These are phyloP conservation scores for Nicotiana knightiana DNA, from an alignment of 257 asterid genomes.

Conservation along the genomic window DNA sequence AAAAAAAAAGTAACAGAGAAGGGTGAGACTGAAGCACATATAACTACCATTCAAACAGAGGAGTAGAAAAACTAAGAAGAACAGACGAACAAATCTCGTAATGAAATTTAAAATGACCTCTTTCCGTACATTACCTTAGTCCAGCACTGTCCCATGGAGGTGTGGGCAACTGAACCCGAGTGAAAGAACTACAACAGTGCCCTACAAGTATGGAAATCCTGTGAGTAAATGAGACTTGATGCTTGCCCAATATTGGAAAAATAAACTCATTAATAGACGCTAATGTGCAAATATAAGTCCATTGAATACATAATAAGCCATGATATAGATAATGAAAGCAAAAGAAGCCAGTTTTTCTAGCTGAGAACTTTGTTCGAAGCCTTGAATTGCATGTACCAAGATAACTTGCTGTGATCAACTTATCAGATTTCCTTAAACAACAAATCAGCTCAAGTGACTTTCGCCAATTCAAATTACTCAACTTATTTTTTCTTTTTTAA, in stretches of 20 bases:
- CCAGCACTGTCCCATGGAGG: slow-evolving; percentile 64
- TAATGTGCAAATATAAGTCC: background rate
- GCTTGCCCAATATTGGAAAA: background rate
- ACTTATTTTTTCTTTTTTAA: too few species aligned
- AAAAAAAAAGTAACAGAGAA: background rate
- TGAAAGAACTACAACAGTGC: slow-evolving; percentile 24
- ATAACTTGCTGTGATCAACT: background rate
- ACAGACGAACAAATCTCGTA: background rate
- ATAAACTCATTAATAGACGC: background rate
- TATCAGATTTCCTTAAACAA: background rate
- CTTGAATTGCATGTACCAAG: background rate
- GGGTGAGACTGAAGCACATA: background rate
- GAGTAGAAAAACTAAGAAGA: background rate
- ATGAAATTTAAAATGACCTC: background rate
- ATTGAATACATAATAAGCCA: background rate
- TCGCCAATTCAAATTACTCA: background rate
- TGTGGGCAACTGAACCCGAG: slow-evolving; percentile 29
- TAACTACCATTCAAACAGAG: background rate
- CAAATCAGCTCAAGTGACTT: background rate
- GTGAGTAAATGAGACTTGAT: background rate
- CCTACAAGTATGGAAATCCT: slow-evolving; percentile 19
- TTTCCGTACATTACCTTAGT: slow-evolving; percentile 26
- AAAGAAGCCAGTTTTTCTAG: background rate
- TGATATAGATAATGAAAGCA: background rate
- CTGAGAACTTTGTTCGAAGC: background rate